Base-by-base conservation (phyloP, 495 filamentous ascomycete genomes). In the Penicillium flavigenum region DNA sequence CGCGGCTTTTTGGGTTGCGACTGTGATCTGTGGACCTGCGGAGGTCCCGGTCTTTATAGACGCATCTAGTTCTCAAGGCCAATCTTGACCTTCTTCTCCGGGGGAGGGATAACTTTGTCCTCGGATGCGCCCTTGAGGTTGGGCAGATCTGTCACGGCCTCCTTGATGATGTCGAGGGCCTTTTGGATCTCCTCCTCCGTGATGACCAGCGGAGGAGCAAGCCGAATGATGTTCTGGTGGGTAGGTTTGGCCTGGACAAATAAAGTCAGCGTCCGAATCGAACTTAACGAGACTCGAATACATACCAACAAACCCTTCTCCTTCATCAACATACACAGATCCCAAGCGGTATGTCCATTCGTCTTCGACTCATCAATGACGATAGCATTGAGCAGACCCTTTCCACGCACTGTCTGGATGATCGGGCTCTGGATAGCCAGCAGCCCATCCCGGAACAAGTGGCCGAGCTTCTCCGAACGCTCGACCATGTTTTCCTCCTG, bases 251-350 rank as follows among this genome's bases (percentile, higher is more conserved):
- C 94, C 90, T 96, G 70, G 64, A 17, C 31, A 19, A 19, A 32
- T 12, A 51, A 49, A 53, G 65, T 74, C 66, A 78, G 75, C 66
- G 57, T 27, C 43, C 29, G 12, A 38, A 4, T 11, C 27, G 51
- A 43, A 22, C 14, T 24, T 4, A 31, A 24, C 24, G n/a, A 16
- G 8, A 19, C 8, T 19, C 24, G 16, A 39, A 20, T 19, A 75
- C 83, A 67, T 81, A 96, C 91, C 83, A 98, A 72, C 53, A 98
- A 76, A 46, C 94, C 94, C 82, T 96, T 98, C 72, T 87, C 85
- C 81, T 98, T 98, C 78, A 98, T 82, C 69, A 97, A 68, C 79
- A 98, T 85, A 69, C 95, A 98, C 53, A 98, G 76, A 72, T 98
- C 93, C 94, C 94, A 98, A n/a, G 95, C 92, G 41, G 84, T 87